These are phyloP conservation scores for Sugiyamaella japonica DNA, from an alignment of 1,139 yeast genomes.

Conservation along the genomic window DNA sequence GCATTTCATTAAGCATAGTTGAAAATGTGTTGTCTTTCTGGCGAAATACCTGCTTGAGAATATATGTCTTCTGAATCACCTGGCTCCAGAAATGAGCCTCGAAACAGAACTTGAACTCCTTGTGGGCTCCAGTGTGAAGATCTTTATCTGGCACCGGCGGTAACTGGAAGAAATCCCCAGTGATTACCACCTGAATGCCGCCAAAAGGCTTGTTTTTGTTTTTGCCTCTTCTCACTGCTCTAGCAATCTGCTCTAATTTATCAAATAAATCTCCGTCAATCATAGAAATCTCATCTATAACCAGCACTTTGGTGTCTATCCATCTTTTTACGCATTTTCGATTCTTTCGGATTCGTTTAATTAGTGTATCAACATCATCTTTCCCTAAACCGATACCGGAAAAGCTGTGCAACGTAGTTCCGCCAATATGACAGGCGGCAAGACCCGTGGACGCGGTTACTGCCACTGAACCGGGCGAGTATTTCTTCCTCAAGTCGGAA, in stretches of 20 bases:
- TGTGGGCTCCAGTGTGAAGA: slow-evolving; percentile 24
- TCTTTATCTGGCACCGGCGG: slow-evolving; percentile 61
- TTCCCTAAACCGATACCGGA: slow-evolving; percentile 78
- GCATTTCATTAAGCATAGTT: slow-evolving; percentile 82
- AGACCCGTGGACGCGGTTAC: slow-evolving; percentile 91
- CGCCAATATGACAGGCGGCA: slow-evolving; percentile 89
- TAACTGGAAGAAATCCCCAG: slow-evolving; percentile 85
- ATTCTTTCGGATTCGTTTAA: slow-evolving; percentile 50
- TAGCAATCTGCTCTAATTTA: slow-evolving; percentile 64
- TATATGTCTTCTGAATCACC: slow-evolving; percentile 64
- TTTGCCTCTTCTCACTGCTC: slow-evolving; percentile 41
- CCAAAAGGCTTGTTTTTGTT: slow-evolving; percentile 51
- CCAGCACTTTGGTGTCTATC: slow-evolving; percentile 59
- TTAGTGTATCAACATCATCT: slow-evolving; percentile 49
- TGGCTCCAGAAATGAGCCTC: slow-evolving; percentile 73
- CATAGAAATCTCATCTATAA: slow-evolving; percentile 85
- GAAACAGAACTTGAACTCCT: slow-evolving; percentile 61
- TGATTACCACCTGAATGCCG: slow-evolving; percentile 73
- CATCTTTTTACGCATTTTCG: slow-evolving; percentile 50
- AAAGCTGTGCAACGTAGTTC: slow-evolving; percentile 76
- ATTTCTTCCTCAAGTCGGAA: slow-evolving; percentile 55
- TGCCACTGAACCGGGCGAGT: slow-evolving; percentile 59
- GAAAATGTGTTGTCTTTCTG: slow-evolving; percentile 85
- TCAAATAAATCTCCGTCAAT: slow-evolving; percentile 67
- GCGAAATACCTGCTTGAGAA: slow-evolving; percentile 79